Evolutionary conservation across 2,329 filamentous ascomycete species (phyloP), one percentile per base, ranked within the genome.

Genomic region (Helminthosporium solani): DNA sequence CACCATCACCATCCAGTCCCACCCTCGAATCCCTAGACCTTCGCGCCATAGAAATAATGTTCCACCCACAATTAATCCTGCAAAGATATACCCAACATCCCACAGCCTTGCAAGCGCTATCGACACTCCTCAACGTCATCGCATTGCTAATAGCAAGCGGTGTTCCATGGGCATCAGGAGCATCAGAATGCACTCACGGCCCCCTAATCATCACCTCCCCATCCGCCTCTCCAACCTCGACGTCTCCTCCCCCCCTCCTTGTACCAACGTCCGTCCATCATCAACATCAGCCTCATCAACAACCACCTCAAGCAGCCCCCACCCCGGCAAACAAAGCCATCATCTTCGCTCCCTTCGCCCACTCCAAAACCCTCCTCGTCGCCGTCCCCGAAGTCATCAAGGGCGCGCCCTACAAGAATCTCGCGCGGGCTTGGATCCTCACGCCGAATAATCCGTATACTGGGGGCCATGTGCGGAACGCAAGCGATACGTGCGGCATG

Each of bases 391-490:
- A 60, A 5, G 63, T 55, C 0, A 42, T 68, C 14, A 63, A 60
- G n/a, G 38, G 35, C 0, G 35, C 50, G 0, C 50, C 51, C 2
- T 70, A 66, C 21, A 43, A 49, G 0, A 31, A 33, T 0, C 38
- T 70, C 16, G 55, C 64, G 0, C 49, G 66, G 7, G 63, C 56
- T 6, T 75, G 73, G 73, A 59, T 74, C 1, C 46, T 74, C 11
- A 67, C 68, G 36, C 65, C 67, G 16, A 60, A 58, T 0, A 53
- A 53, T 42, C 16, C 42, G 7, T 30, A 41, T 12, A 42, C 30
- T 2, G 31, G 30, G 6, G 33, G 33, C 12, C 18, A 16, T 34
- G 33, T 7, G 6, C 8, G 33, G 33, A 16, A 3, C 6, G 15
- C 33, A 19, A 16, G n/a, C 16, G 15, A 8, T 2, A 34, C 12